A percentile compares a stretch with the other conserved stretches of the same genome.
phyloP scores from a whole-genome alignment of 345 rosid species.

The Draba incana region DNA sequence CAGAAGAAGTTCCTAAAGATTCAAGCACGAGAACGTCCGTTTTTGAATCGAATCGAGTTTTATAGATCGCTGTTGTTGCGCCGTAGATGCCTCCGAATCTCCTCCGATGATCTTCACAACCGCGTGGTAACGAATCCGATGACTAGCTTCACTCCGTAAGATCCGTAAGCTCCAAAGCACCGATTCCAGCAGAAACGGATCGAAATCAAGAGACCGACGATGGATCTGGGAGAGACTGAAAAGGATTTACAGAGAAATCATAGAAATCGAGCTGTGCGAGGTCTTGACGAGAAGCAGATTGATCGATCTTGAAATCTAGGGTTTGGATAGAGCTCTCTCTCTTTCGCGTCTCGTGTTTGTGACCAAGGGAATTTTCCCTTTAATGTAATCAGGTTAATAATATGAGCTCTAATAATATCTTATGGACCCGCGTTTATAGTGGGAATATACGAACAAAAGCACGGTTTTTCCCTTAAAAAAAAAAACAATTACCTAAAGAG shows the following conservation, averaged over 20 bases:
- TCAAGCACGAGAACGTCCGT: constrained; percentile 20
- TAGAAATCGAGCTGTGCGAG: constrained; percentile 12
- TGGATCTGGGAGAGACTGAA: constrained; percentile 15
- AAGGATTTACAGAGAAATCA: neutral
- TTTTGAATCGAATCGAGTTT: constrained; percentile 15
- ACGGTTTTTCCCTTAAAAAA: too few species aligned
- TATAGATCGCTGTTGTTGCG: constrained; percentile 15
- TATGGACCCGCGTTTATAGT: neutral
- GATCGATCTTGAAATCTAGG: constrained; percentile 41
- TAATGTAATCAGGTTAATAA: constrained; percentile 3
- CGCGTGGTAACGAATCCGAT: constrained; percentile 9
- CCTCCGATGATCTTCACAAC: constrained; percentile 30
- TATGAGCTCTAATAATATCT: too few species aligned
- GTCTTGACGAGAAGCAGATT: constrained; percentile 17
- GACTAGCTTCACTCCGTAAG: constrained; percentile 26
- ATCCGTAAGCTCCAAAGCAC: constrained; percentile 32
- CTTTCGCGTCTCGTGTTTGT: constrained; percentile 2
- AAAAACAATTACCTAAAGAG: too few species aligned
- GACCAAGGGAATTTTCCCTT: neutral
- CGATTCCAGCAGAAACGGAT: constrained; percentile 2
- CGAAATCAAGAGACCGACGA: constrained; percentile 5
- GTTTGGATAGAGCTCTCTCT: constrained; percentile 21
- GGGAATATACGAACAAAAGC: neutral
- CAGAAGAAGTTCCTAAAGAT: constrained; percentile 9
- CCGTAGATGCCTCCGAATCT: constrained; percentile 14